Conservation (phyloP, 495 filamentous ascomycete species). For the Aspergillus wentii region DNA sequence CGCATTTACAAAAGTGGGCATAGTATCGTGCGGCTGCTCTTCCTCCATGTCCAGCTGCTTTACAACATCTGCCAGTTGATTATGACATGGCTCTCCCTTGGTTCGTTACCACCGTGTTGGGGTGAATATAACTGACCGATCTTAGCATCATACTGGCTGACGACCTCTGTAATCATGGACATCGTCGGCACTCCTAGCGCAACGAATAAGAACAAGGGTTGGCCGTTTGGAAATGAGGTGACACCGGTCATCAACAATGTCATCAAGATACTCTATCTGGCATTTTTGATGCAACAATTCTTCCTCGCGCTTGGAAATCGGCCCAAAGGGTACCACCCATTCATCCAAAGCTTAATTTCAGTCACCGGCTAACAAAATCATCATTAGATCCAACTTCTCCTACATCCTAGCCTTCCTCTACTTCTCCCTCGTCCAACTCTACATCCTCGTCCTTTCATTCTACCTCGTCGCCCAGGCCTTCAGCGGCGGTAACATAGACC, state of each 20-base stretch:
- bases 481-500: constrained; percentile 38
- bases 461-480: constrained; percentile 78
- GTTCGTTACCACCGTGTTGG: constrained; percentile 39
- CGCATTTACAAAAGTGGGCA: constrained; percentile 97
- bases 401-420: constrained; percentile 87
- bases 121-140: not conserved
- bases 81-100: constrained; percentile 92
- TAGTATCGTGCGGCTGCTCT: constrained; percentile 91
- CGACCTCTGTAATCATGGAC: constrained; percentile 93
- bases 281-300: constrained; percentile 87
- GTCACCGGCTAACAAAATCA: not conserved
- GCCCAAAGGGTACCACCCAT: constrained; percentile 70
- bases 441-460: constrained; percentile 74
- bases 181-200: constrained; percentile 70
- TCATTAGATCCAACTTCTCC: constrained; percentile 51
- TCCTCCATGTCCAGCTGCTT: constrained; percentile 90
- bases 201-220: constrained; percentile 41
- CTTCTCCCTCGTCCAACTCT: constrained; percentile 79
- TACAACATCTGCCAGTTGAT: constrained; percentile 87
- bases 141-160: constrained; percentile 82
- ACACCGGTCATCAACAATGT: constrained; percentile 88
- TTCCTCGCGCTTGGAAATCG: constrained; percentile 92
- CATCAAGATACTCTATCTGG: constrained; percentile 86
- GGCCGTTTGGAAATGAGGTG: constrained; percentile 78
- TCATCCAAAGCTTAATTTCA: too few species aligned